Conservation (phyloP, 1,284 basidiomycete species). For the Cutaneotrichosporon mucoides region DNA sequence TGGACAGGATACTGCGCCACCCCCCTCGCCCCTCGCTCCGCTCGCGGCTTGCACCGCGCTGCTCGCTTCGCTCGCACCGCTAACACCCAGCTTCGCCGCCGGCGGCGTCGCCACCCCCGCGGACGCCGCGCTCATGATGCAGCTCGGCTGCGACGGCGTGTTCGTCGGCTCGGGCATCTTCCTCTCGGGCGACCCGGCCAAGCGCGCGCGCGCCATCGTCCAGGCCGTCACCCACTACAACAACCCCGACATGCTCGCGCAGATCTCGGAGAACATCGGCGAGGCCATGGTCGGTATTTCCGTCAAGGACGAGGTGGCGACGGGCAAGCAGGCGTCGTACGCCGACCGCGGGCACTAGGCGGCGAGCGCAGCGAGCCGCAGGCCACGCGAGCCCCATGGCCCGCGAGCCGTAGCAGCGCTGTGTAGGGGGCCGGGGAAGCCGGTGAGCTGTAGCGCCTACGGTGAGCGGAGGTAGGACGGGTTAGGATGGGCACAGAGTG, state of each 20-base stretch:
- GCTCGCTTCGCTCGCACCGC: neutral
- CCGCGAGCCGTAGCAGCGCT: no score
- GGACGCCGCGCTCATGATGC: slow-evolving; percentile 99
- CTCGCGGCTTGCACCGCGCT: no score
- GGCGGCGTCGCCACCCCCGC: slow-evolving; percentile 94
- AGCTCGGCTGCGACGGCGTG: slow-evolving; percentile 94
- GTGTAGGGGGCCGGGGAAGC: no score
- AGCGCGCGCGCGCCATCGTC: slow-evolving; percentile 93
- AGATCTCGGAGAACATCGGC: slow-evolving; percentile 83
- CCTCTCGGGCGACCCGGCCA: slow-evolving; percentile 81
- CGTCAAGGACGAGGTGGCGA: slow-evolving; percentile 41
- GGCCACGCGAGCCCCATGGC: no score
- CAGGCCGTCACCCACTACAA: slow-evolving; percentile 97
- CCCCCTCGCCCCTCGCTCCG: no score
- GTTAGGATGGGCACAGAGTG: no score
- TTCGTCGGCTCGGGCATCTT: slow-evolving; percentile 93
- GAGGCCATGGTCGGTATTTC: slow-evolving; percentile 84
- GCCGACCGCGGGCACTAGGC: slow-evolving; percentile 17
- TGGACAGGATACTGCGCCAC: no score
- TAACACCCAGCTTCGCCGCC: slow-evolving; percentile 70
- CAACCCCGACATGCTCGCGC: slow-evolving; percentile 66
- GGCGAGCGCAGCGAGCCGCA: neutral
- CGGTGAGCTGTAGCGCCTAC: no score
- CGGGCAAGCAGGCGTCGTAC: slow-evolving; percentile 33
- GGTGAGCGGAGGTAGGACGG: no score